Evolutionary conservation across 208 protist species (phyloP), one percentile per base, ranked within the genome.

Genomic region (Herpetomonas samuelpessoai): DNA sequence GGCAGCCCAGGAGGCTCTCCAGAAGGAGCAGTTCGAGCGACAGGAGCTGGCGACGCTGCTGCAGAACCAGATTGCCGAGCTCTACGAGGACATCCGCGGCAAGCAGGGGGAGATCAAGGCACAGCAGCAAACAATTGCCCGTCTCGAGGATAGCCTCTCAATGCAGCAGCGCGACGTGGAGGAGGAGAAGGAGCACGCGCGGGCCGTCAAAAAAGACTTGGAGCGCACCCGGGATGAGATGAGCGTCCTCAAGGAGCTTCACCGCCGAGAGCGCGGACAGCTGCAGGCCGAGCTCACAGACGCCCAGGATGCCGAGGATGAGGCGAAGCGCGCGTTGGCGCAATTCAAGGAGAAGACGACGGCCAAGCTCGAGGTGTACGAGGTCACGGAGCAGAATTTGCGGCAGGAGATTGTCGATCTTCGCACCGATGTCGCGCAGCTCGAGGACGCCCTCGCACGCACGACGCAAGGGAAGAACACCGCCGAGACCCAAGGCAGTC

Each of bases 351-450:
- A 78, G 38, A 67, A 71, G 44, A 71, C 71, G 55, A 62, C 63
- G 16, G 57, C 58, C 39, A 71, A 76, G 62, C 38, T 73, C 24
- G 77, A 85, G 65, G 35, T 76, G 39, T 74, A 73, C 57, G 68
- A 76, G 45, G 71, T 86, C 21, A 54, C 76, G 4, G 73, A 86
- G 62, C 62, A 76, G 47, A 57, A 62, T 1, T 72, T 86, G 52
- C 79, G 75, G 16, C 63, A 55, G 9, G 79, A 86, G 57, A 67
- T 79, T 29, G 57, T 57, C 3, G 75, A 83, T 49, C 64, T 85
- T 45, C 82, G 70, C 41, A 45, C 48, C 22, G 74, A 81, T 21
- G 49, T 78, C 19, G 54, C 65, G 10, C 39, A 46, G 12, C 55
- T 88, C 29, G 69, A 81, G 57, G 61, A 63, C 57, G 56, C 59